A percentile compares a stretch with the other conserved stretches of the same genome.
These are phyloP conservation scores for Heterobasidion occidentale DNA, from an alignment of 1,284 basidiomycete genomes.

Conservation along the genomic window DNA sequence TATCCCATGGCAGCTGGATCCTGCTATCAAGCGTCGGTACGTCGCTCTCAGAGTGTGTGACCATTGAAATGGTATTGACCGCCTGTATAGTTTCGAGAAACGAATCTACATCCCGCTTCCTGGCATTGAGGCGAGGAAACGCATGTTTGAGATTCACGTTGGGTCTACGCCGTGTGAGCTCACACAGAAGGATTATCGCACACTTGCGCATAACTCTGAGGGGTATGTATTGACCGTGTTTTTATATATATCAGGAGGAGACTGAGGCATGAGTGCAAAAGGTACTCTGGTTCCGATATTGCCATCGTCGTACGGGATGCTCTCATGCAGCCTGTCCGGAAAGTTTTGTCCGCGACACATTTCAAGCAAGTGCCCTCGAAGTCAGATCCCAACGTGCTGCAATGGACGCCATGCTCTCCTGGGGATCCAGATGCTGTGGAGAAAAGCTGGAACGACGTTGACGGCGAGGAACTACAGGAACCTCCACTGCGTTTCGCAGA, in stretches of 20 bases:
- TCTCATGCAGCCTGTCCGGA: constrained; percentile 97
- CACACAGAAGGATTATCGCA: constrained; percentile 71
- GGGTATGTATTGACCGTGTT: constrained; percentile 39
- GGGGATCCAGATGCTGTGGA: constrained; percentile 84
- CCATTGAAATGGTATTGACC: neutral
- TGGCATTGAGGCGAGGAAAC: constrained; percentile 85
- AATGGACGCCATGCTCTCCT: constrained; percentile 92
- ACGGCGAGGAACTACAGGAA: constrained; percentile 86
- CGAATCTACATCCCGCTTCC: constrained; percentile 98
- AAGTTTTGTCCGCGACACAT: constrained; percentile 93
- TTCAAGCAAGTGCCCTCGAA: constrained; percentile 64
- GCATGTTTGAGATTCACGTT: constrained; percentile 97
- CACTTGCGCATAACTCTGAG: constrained; percentile 81
- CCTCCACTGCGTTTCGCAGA: constrained; percentile 76
- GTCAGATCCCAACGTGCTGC: constrained; percentile 28
- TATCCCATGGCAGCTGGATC: constrained; percentile 95
- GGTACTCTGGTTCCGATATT: constrained; percentile 94
- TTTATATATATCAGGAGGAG: neutral
- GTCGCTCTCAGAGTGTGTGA: constrained; percentile 13
- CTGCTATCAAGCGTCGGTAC: constrained; percentile 93
- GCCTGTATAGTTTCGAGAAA: constrained; percentile 75
- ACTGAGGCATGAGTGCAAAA: constrained; percentile 14
- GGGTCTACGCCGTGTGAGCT: constrained; percentile 90
- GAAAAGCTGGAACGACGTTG: constrained; percentile 90
- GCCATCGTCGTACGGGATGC: constrained; percentile 94